Percentiles rank a stretch among this genome's conserved stretches.
These are phyloP conservation scores for Lablab purpureus DNA, from an alignment of 306 rosid species.

Conservation along the genomic window DNA sequence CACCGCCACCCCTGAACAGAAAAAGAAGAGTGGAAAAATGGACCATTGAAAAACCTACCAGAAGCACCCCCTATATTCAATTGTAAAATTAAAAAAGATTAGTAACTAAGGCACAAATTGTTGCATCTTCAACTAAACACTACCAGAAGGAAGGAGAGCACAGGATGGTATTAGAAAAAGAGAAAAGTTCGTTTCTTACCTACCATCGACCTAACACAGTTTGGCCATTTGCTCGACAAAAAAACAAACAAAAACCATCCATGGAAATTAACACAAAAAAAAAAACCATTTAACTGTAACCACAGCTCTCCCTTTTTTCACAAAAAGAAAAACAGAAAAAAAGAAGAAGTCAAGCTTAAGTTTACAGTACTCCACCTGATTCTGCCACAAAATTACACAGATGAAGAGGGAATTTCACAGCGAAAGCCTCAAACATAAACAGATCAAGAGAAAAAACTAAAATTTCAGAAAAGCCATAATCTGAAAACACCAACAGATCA, in stretches of 20 bases:
- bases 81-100: slow-evolving; percentile 29
- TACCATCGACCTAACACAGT: slow-evolving; percentile 65
- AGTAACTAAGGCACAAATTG: slow-evolving; percentile 38
- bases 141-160: slow-evolving; percentile 31
- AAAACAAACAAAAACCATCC: slow-evolving; percentile 40
- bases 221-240: slow-evolving; percentile 50
- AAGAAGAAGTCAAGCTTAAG: slow-evolving; percentile 24
- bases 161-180: slow-evolving; percentile 30
- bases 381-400: slow-evolving; percentile 16
- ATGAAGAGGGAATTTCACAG: slow-evolving; percentile 29
- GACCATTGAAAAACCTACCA: slow-evolving; percentile 28
- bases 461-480: slow-evolving; percentile 3
- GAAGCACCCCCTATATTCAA: slow-evolving; percentile 18
- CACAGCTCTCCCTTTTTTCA: background rate
- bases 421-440: slow-evolving; percentile 23
- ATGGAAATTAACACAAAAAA: slow-evolving; percentile 2
- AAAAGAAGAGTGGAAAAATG: background rate
- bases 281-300: slow-evolving; percentile 23
- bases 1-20: background rate
- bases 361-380: slow-evolving; percentile 5
- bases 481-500: slow-evolving; percentile 36
- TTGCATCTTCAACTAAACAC: slow-evolving; percentile 46
- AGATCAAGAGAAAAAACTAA: slow-evolving; percentile 48
- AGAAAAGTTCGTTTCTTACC: slow-evolving; percentile 58
- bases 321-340: background rate